A percentile compares a stretch with the other conserved stretches of the same genome.
These are phyloP conservation scores for Epithemia pelagica DNA, from an alignment of 108 stramenopile species.

Conservation along the genomic window DNA sequence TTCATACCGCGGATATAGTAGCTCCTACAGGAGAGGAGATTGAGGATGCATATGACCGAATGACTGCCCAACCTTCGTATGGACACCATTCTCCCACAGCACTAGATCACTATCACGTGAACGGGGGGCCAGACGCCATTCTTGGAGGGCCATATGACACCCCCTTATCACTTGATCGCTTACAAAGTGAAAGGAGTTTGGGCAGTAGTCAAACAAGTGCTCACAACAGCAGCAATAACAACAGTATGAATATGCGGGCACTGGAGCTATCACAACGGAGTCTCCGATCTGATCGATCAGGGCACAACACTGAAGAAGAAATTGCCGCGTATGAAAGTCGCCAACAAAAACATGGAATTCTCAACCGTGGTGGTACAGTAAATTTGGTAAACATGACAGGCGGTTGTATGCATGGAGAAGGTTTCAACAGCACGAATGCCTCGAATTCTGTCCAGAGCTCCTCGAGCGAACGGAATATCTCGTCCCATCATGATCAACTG, in stretches of 20 bases:
- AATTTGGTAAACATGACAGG: neutral
- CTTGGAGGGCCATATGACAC: neutral
- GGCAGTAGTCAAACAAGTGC: neutral
- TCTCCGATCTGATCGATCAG: neutral
- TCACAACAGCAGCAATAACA: neutral
- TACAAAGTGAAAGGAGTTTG: neutral
- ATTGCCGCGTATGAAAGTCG: neutral
- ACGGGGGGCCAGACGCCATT: neutral
- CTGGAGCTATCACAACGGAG: neutral
- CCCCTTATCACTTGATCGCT: neutral
- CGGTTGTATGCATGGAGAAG: neutral
- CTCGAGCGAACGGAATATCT: neutral
- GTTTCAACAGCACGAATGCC: neutral
- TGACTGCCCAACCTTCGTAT: neutral
- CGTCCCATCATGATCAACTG: neutral
- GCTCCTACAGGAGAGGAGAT: neutral
- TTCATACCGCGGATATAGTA: neutral
- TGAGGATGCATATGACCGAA: neutral
- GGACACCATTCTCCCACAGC: neutral
- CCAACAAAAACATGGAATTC: constrained; percentile 12
- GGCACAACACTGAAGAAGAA: neutral
- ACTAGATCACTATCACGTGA: neutral
- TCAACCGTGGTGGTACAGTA: constrained; percentile 20
- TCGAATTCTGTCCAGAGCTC: neutral
- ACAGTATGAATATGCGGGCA: neutral